Percentiles rank a stretch among this genome's conserved stretches.
These are phyloP conservation scores for Cetraspora pellucida DNA, from an alignment of 192 early-diverging fungal genomes.

Conservation along the genomic window DNA sequence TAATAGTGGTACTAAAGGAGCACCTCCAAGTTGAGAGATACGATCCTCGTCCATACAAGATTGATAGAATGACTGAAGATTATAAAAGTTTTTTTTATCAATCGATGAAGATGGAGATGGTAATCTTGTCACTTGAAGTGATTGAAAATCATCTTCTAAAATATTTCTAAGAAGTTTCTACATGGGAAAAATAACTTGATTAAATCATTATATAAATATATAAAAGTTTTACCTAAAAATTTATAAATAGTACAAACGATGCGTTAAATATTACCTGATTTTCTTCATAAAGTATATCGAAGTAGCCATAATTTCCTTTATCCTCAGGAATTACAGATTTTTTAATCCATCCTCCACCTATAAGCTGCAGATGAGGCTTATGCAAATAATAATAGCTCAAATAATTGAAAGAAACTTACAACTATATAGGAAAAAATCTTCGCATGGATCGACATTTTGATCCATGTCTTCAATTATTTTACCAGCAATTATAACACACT, in stretches of 20 bases:
- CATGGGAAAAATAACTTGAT: background rate
- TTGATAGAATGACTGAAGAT: slow-evolving; percentile 57
- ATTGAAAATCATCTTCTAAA: slow-evolving; percentile 51
- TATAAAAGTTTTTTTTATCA: slow-evolving; percentile 56
- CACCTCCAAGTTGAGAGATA: slow-evolving; percentile 43
- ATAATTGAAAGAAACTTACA: slow-evolving; percentile 45
- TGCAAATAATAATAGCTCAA: background rate
- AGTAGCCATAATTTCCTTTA: slow-evolving; percentile 50
- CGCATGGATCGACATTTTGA: slow-evolving; percentile 60
- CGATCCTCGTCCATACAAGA: slow-evolving; percentile 55
- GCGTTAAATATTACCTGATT: slow-evolving; percentile 50
- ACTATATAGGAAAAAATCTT: slow-evolving; percentile 68
- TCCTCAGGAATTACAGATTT: slow-evolving; percentile 62
- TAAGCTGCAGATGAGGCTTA: background rate
- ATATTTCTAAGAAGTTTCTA: slow-evolving; percentile 50
- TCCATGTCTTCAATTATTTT: slow-evolving; percentile 59
- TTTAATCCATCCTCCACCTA: slow-evolving; percentile 63
- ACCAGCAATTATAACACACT: slow-evolving; percentile 58
- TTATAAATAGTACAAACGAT: slow-evolving; percentile 10
- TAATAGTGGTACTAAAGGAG: slow-evolving; percentile 46
- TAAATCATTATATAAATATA: background rate
- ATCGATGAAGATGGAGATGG: slow-evolving; percentile 44
- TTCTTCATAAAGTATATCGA: slow-evolving; percentile 45
- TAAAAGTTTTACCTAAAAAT: background rate
- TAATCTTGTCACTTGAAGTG: slow-evolving; percentile 31